These are phyloP conservation scores for Cucurbita ficifolia DNA, from an alignment of 306 rosid genomes.

Conservation along the genomic window DNA sequence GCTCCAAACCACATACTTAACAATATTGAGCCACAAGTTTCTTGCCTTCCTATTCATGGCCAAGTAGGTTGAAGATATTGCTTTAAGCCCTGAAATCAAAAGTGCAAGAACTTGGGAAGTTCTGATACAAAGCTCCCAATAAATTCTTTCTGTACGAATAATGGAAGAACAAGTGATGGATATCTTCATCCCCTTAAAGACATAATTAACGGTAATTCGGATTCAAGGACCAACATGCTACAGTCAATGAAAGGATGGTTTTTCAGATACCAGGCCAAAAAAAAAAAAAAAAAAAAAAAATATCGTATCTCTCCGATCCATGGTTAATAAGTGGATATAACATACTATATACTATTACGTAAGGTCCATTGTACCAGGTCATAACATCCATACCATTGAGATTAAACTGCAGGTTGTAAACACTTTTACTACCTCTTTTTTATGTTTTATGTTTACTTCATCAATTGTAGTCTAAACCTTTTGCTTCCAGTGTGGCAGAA, in stretches of 20 bases:
- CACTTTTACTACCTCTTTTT: neutral
- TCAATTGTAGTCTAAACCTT: neutral
- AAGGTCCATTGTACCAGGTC: neutral
- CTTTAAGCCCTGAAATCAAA: neutral
- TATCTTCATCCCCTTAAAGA: neutral
- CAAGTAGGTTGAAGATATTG: neutral
- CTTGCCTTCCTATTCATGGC: neutral
- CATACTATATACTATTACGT: neutral
- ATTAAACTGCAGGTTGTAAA: neutral
- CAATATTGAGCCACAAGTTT: neutral
- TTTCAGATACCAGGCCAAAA: neutral
- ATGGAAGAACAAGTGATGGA: neutral
- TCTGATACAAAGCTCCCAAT: neutral
- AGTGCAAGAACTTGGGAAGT: neutral
- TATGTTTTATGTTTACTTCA: neutral
- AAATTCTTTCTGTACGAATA: neutral
- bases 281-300: neutral
- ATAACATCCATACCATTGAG: neutral
- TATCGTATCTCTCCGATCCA: neutral
- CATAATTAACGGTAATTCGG: neutral
- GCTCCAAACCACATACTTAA: neutral
- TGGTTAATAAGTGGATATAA: neutral
- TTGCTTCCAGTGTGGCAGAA: constrained; percentile 75
- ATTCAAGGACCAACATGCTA: neutral
- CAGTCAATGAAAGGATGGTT: neutral